phyloP scores from a whole-genome alignment of 129 eudicot genomes.

The Daucus carota region DH1_v3.0 NC_030381.2:28309501-28310000 shows the following conservation, averaged over 20 bases:
- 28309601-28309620: background rate
- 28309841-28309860: constrained; percentile 36
- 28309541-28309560: no score
- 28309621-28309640: background rate
- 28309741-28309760: constrained; percentile 19
- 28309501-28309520: background rate
- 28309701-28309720: background rate
- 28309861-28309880: constrained; percentile 56
- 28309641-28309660: background rate
- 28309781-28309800: constrained; percentile 60
- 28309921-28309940: constrained; percentile 18
- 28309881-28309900: constrained; percentile 36
- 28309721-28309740: background rate
- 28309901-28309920: constrained; percentile 34
- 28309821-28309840: constrained; percentile 74
- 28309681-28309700: background rate
- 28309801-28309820: constrained; percentile 74
- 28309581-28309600: background rate
- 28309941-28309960: constrained; percentile 41
- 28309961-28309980: constrained; percentile 72
- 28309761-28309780: constrained; percentile 87
- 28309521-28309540: no score
- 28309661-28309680: background rate
- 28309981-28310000: constrained; percentile 48
- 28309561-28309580: background rate